Conservation (phyloP, 306 rosid species). For the Astragalus glycyphyllos region DNA sequence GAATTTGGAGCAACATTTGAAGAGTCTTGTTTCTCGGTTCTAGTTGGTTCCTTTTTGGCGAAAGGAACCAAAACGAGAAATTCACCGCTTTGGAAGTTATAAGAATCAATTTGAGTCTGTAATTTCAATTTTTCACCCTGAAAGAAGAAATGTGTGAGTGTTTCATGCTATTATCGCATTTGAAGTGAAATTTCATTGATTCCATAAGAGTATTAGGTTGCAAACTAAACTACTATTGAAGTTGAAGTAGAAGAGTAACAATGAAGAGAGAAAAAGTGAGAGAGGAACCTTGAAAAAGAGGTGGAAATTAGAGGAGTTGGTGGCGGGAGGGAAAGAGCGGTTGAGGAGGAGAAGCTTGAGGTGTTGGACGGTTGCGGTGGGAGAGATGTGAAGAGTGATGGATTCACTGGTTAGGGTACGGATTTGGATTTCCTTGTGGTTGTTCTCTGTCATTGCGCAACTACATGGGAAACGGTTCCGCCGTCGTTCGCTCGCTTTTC, state of each 20-base stretch:
- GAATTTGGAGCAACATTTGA: constrained; percentile 37
- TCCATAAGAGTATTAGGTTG: neutral
- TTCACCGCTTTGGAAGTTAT: constrained; percentile 51
- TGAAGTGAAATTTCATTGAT: neutral
- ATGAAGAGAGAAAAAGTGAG: neutral
- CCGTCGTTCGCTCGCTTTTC: too few species aligned
- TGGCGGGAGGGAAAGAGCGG: constrained; percentile 65
- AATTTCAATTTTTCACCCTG: constrained; percentile 78
- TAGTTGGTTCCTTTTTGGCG: constrained; percentile 53
- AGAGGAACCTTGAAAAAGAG: constrained; percentile 69
- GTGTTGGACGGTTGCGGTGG: constrained; percentile 51
- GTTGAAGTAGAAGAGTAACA: neutral
- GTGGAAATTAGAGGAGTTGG: constrained; percentile 71
- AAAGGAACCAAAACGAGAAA: constrained; percentile 78
- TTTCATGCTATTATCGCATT: neutral
- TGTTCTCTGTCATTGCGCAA: constrained; percentile 47
- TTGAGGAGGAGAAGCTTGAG: constrained; percentile 81
- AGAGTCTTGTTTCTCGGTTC: constrained; percentile 41
- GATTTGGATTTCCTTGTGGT: constrained; percentile 52
- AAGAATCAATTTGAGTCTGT: constrained; percentile 51
- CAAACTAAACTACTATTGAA: constrained; percentile 5
- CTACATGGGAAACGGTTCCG: constrained; percentile 22
- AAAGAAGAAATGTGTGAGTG: constrained; percentile 19
- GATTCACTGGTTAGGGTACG: constrained; percentile 76
- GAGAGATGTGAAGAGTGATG: constrained; percentile 50